phyloP scores from a whole-genome alignment of 192 early-diverging fungal genomes.

The Obelidium mucronatum region DNA sequence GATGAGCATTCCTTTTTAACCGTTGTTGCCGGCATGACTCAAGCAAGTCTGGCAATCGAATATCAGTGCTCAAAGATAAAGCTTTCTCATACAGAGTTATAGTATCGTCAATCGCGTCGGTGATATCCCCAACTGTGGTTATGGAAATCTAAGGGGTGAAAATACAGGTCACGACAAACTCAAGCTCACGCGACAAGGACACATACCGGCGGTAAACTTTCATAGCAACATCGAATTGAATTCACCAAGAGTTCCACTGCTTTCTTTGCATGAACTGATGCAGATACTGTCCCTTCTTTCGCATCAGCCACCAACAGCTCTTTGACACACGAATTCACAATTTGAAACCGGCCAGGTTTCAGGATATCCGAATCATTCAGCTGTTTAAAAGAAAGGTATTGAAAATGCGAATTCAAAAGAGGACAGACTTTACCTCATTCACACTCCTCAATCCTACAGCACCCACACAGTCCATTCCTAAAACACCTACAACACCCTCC shows the following conservation, averaged over 20 bases:
- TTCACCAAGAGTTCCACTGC: slow-evolving; percentile 8
- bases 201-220: not conserved
- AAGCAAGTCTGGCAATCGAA: not conserved
- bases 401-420: not conserved
- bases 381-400: not conserved
- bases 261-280: not conserved
- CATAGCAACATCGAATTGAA: slow-evolving; percentile 17
- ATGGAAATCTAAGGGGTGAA: not conserved
- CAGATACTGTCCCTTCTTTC: not conserved
- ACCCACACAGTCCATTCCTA: not conserved
- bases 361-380: not conserved
- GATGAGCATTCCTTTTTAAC: slow-evolving; percentile 4
- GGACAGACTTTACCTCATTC: not conserved
- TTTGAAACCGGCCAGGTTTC: not conserved
- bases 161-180: not conserved
- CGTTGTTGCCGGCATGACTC: not conserved
- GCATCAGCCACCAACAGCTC: not conserved
- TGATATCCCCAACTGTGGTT: not conserved
- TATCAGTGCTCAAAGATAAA: not conserved
- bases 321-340: slow-evolving; percentile 11
- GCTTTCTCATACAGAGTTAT: slow-evolving; percentile 14
- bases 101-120: not conserved
- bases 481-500: not conserved
- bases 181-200: not conserved
- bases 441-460: not conserved